Evolutionary conservation across 805 yeast genomes (phyloP).

Genomic region (Tetrapisispora phaffii): DNA sequence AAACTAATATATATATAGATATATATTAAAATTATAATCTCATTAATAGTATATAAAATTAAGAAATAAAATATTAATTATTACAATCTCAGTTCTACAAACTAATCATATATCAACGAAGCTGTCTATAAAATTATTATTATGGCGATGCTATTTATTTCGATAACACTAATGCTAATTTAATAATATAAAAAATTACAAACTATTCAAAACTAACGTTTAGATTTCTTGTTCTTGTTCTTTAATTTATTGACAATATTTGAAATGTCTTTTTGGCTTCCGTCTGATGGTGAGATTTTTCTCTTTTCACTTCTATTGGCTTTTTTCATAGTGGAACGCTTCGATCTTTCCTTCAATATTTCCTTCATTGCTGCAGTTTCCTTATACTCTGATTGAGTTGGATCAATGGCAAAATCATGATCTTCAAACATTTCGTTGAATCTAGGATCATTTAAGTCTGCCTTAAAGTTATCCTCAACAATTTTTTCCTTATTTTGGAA

Average conservation of each 20-base stretch:
- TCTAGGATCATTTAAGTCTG: conserved; percentile 75
- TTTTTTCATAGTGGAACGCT: conserved; percentile 32
- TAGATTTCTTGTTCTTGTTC: conserved; percentile 28
- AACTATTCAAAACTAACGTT: background rate
- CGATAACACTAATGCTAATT: background rate
- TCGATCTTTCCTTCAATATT: conserved; percentile 65
- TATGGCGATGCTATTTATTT: background rate
- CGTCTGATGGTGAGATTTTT: conserved; percentile 4
- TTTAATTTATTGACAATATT: conserved; percentile 43
- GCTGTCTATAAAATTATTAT: no score
- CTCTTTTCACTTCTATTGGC: conserved; percentile 16
- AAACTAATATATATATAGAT: conserved; percentile 12
- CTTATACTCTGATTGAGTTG: conserved; percentile 82
- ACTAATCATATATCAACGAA: no score
- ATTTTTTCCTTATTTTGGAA: conserved; percentile 40
- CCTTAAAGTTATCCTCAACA: conserved; percentile 47
- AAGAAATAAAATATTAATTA: background rate
- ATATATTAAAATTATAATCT: conserved; percentile 2
- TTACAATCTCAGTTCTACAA: no score
- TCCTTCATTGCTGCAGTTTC: conserved; percentile 80
- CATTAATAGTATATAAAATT: background rate
- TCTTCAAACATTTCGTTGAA: conserved; percentile 74
- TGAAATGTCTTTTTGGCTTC: conserved; percentile 10
- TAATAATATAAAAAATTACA: background rate
- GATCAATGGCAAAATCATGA: conserved; percentile 90